Evolutionary conservation across 2,329 filamentous ascomycete genomes (phyloP).

Genomic region (Thyridium curvatum): DNA sequence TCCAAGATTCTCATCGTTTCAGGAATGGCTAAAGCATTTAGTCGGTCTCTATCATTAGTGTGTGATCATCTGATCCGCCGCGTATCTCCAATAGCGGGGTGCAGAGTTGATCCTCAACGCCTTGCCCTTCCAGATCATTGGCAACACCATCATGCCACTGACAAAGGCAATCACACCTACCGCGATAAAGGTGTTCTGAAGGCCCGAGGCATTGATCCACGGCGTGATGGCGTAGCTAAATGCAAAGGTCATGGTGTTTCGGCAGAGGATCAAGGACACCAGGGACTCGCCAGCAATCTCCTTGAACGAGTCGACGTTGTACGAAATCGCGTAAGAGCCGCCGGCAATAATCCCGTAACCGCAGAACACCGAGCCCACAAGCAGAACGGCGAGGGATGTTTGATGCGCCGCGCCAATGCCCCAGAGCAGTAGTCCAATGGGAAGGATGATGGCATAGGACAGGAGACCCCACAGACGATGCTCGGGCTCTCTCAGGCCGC

Average conservation of each 20-base stretch:
- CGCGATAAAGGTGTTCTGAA: too few relatives aligned
- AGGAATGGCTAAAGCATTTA: too few relatives aligned
- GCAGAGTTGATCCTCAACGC: too few relatives aligned
- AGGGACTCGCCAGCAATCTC: constrained; percentile 41
- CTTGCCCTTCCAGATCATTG: too few relatives aligned
- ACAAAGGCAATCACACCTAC: too few relatives aligned
- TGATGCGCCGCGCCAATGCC: constrained; percentile 41
- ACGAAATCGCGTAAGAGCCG: constrained; percentile 33
- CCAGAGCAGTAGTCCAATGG: constrained; percentile 39
- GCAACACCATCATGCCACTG: too few relatives aligned
- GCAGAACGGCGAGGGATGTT: constrained; percentile 39
- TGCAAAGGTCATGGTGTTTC: constrained; percentile 31
- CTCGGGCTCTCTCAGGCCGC: constrained; percentile 14
- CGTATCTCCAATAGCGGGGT: too few relatives aligned
- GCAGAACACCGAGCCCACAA: constrained; percentile 40
- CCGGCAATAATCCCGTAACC: constrained; percentile 32
- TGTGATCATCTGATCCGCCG: too few relatives aligned
- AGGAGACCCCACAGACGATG: constrained; percentile 22
- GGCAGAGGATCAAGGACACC: constrained; percentile 37
- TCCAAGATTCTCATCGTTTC: too few relatives aligned
- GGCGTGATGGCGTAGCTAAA: constrained; percentile 27
- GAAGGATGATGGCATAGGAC: constrained; percentile 30
- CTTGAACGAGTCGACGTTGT: constrained; percentile 41
- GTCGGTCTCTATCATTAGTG: too few relatives aligned
- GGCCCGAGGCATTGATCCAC: constrained; percentile 15